Base-by-base conservation (phyloP, 768 basidiomycete species). In the Trichaptum fuscoviolaceum region DNA sequence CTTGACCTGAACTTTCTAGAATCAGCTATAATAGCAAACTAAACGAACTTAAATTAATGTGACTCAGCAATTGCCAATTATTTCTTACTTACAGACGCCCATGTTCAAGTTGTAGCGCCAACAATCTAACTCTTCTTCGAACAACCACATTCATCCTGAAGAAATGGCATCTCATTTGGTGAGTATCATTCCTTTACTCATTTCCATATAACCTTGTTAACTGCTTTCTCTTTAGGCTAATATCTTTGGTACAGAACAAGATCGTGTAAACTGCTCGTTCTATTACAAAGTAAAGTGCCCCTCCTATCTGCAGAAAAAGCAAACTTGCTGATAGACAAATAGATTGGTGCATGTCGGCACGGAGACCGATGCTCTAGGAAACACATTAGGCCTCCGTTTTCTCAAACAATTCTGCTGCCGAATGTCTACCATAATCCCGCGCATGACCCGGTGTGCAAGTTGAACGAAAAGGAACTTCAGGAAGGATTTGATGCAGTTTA, bases 381-480 rank as follows among this genome's bases (percentile, higher is more conserved):
- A 77, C 97, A 99, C 78, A 99, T 98, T 78, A 90, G 92, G 75
- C 96, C 96, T 2, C 94, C 96, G 3, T 98, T 96, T 77, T 97
- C 95, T 17, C 96, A 98, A 74, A 99, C 97, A 4, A 95, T 99
- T 59, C 84, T 99, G 17, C 84, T 98, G 34, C 95, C 95, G 3
- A 99, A 99, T 72, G 95, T 99, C 60, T 99, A 98, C 77, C 95
- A 98, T 77, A 99, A 99, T 77, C 97, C 97, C 2, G 92, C 92
- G 9, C 95, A 98, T 71, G 93, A 94, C 74, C 93, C 93, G 9
- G 85, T 92, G 66, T 93, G 92, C 83, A 92, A 92, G 73, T 82
- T 96, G 70, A 87, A 87, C 0, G 92, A 94, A 71, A 88, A 92
- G 75, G 95, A 95, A 72, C 79, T 95, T 18, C 93, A 95, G 77